A percentile compares a stretch with the other conserved stretches of the same genome.
Conservation (phyloP, 164 flowering plant genomes). For the Magnolia kwangsiensis region DNA sequence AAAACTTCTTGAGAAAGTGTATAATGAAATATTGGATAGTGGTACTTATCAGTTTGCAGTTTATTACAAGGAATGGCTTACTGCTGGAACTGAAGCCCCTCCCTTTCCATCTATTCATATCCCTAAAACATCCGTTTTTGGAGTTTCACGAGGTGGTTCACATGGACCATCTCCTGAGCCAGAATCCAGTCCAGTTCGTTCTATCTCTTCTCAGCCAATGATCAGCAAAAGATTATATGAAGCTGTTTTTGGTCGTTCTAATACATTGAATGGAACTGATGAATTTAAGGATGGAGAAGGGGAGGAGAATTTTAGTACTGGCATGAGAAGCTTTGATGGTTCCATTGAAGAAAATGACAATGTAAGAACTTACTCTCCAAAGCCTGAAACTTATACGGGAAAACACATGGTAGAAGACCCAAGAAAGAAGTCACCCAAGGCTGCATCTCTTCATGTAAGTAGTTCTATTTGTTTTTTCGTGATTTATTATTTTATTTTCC, state of each 20-base stretch:
- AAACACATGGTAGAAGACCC: constrained; percentile 20
- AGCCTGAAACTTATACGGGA: constrained; percentile 15
- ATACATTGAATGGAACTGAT: constrained; percentile 18
- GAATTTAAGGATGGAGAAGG: constrained; percentile 26
- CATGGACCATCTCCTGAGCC: constrained; percentile 29
- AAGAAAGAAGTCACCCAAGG: constrained; percentile 8
- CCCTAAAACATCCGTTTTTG: constrained; percentile 38
- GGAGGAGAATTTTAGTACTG: constrained; percentile 22
- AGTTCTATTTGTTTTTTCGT: constrained; percentile 1
- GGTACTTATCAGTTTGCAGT: constrained; percentile 64
- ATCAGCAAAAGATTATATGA: constrained; percentile 59
- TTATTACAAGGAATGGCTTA: constrained; percentile 82
- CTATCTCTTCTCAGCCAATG: constrained; percentile 47
- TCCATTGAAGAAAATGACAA: constrained; percentile 35
- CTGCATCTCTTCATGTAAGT: constrained; percentile 35
- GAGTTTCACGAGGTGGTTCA: constrained; percentile 21
- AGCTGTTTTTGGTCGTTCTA: constrained; percentile 37
- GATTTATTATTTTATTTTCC: background rate
- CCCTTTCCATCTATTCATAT: constrained; percentile 44
- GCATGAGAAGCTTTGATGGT: constrained; percentile 28
- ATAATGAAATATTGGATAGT: constrained; percentile 55
- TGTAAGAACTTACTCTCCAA: constrained; percentile 15
- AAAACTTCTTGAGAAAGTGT: constrained; percentile 52
- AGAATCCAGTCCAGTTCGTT: constrained; percentile 23
- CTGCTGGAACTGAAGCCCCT: constrained; percentile 62